Conservation (phyloP, 2,329 filamentous ascomycete genomes). For the Coniochaeta prunicola region DNA sequence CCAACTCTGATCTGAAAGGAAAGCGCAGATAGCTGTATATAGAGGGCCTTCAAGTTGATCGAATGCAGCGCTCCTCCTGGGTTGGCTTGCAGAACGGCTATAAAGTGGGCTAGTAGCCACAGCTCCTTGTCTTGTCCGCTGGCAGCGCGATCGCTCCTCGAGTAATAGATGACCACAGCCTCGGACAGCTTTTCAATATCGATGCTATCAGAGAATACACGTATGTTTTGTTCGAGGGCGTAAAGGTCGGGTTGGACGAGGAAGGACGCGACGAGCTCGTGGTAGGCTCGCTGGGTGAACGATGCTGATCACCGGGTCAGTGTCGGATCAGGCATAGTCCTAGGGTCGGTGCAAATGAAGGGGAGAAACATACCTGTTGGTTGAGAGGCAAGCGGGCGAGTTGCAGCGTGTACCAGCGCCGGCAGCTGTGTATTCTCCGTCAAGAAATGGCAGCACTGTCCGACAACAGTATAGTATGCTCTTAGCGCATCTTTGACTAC, state of each 20-base stretch:
- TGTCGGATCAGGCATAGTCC: no score
- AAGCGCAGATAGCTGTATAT: slow-evolving; percentile 44
- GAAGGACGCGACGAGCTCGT: slow-evolving; percentile 30
- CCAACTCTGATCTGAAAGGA: slow-evolving; percentile 43
- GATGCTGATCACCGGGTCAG: neutral
- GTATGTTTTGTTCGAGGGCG: slow-evolving; percentile 33
- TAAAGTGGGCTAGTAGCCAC: slow-evolving; percentile 61
- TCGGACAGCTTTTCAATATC: slow-evolving; percentile 31
- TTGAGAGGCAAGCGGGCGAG: neutral
- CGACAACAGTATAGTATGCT: slow-evolving; percentile 11
- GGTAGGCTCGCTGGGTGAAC: slow-evolving; percentile 17
- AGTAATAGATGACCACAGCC: slow-evolving; percentile 26
- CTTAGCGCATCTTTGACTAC: slow-evolving; percentile 13
- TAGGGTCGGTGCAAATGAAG: neutral
- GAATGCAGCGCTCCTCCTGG: slow-evolving; percentile 24
- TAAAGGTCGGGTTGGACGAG: slow-evolving; percentile 26
- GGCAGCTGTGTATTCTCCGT: neutral
- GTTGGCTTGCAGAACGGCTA: slow-evolving; percentile 43
- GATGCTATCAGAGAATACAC: slow-evolving; percentile 26
- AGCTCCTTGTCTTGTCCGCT: slow-evolving; percentile 21
- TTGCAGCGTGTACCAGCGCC: neutral
- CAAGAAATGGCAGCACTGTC: neutral
- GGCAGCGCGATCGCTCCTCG: slow-evolving; percentile 16
- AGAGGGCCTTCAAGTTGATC: slow-evolving; percentile 42
- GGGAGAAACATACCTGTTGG: neutral